A percentile compares a stretch with the other conserved stretches of the same genome.
phyloP scores from a whole-genome alignment of 2,329 filamentous ascomycete genomes.

The Hypoxylon sp. region DNA sequence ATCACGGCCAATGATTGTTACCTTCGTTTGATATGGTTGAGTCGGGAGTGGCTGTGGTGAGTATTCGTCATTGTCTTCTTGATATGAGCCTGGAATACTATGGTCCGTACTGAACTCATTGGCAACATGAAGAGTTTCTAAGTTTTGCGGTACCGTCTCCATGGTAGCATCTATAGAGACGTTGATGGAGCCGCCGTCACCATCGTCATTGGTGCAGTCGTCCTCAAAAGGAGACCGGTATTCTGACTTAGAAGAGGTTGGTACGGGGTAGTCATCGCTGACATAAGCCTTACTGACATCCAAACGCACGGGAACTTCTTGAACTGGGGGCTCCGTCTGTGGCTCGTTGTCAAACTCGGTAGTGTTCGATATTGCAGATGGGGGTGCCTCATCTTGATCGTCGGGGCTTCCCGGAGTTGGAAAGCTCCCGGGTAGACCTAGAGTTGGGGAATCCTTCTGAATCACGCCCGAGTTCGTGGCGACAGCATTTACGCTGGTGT shows the following conservation, averaged over 20 bases:
- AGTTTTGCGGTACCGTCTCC: conserved; percentile 38
- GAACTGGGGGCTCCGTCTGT: conserved; percentile 67
- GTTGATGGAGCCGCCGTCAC: conserved; percentile 56
- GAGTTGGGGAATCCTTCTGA: conserved; percentile 69
- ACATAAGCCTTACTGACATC: conserved; percentile 35
- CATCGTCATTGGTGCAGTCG: conserved; percentile 53
- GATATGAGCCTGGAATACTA: conserved; percentile 50
- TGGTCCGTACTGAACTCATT: conserved; percentile 44
- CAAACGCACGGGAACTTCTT: conserved; percentile 46
- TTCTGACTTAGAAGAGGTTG: conserved; percentile 52
- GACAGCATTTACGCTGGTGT: conserved; percentile 26
- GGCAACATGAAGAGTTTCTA: conserved; percentile 46
- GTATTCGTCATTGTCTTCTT: conserved; percentile 54
- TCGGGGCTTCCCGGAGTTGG: conserved; percentile 56
- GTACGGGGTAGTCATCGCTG: conserved; percentile 44
- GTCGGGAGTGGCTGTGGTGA: conserved; percentile 54
- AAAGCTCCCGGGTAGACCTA: conserved; percentile 75
- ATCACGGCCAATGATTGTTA: conserved; percentile 63
- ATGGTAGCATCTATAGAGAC: conserved; percentile 55
- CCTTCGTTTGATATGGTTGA: conserved; percentile 58
- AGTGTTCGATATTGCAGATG: conserved; percentile 69
- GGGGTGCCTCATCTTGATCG: conserved; percentile 62
- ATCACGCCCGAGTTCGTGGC: conserved; percentile 15
- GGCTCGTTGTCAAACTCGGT: conserved; percentile 81
- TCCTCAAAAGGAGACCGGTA: conserved; percentile 66